Base-by-base conservation (phyloP, 805 yeast species). In the Saccharomycopsis amapae region DNA sequence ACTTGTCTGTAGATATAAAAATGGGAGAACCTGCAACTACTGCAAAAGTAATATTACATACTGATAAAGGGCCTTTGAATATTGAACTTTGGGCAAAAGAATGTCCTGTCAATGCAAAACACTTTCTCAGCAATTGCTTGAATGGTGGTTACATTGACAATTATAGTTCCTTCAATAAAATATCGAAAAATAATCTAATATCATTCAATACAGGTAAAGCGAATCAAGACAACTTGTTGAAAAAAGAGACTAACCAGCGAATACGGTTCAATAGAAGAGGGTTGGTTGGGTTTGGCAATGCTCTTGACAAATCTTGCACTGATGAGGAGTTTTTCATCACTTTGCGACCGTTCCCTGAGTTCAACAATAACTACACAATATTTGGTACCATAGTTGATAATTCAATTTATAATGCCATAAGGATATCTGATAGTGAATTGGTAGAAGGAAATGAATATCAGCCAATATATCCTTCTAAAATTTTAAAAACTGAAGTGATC, bases 11-110 rank as follows among this genome's bases (percentile, higher is more conserved):
- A n/a, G n/a, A n/a, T n/a, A n/a, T n/a, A n/a, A n/a, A n/a, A 9
- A 50, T 50, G 53, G 48, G 48, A 15, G 81, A 75, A 48, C 81
- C 81, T n/a, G 66, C 68, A 38, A 75, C 84, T 1, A 69, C 76
- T 7, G 85, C 82, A 3, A 74, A 72, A 52, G 80, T 78, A n/a
- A 58, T 66, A 2, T 50, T 84, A 2, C 53, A 59, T 15, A 81
- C 90, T 0, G 63, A 73, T 2, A 77, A 75, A 45, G 90, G 90
- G 0, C 61, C 66, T 2, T 60, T 83, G 0, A 75, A 70, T 22
- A 59, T 82, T 1, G 88, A 78, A 47, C 58, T 83, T 5, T 84
- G 82, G 79, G 85, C 88, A 10, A 76, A 76, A 53, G 86, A 84
- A 57, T 60, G 73, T 2, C 87, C 88, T 0, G 50, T 52, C 0